phyloP scores from a whole-genome alignment of 768 basidiomycete species.

The Russula foetens region DNA sequence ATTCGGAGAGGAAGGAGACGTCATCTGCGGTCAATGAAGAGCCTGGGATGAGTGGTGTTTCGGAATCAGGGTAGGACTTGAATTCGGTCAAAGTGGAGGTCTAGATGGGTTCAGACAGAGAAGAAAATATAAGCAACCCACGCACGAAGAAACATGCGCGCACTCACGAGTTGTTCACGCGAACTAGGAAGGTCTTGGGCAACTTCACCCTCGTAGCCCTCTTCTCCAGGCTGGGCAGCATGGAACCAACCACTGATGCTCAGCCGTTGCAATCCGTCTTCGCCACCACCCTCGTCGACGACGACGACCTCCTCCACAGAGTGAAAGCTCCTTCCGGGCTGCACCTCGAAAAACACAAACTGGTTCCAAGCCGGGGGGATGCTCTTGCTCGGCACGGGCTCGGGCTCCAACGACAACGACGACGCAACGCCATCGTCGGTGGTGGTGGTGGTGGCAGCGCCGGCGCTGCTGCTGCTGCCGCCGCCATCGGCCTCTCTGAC shows the following conservation, averaged over 20 bases:
- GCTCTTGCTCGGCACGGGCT: constrained; percentile 50
- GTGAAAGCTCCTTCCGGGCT: constrained; percentile 92
- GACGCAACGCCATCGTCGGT: constrained; percentile 46
- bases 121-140: constrained; percentile 2
- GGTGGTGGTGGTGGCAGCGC: too few relatives aligned
- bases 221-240: constrained; percentile 82
- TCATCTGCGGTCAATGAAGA: constrained; percentile 48
- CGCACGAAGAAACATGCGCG: neutral
- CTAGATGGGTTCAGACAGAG: constrained; percentile 30
- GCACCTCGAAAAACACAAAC: constrained; percentile 85
- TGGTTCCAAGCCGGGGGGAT: constrained; percentile 85
- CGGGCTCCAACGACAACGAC: constrained; percentile 74
- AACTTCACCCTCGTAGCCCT: constrained; percentile 61
- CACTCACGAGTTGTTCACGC: constrained; percentile 84
- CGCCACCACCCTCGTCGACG: constrained; percentile 72
- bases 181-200: constrained; percentile 57
- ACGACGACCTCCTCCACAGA: constrained; percentile 96
- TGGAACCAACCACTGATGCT: constrained; percentile 99
- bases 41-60: constrained; percentile 44
- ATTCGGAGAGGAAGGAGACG: constrained; percentile 67
- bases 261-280: constrained; percentile 65
- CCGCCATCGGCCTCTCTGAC: constrained; percentile 42
- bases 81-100: constrained; percentile 56
- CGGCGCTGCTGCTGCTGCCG: too few relatives aligned
- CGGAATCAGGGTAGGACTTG: constrained; percentile 34